A percentile compares a stretch with the other conserved stretches of the same genome.
Evolutionary conservation across 2,329 filamentous ascomycete genomes (phyloP).

Genomic region (Lachnellula hyalina): DNA sequence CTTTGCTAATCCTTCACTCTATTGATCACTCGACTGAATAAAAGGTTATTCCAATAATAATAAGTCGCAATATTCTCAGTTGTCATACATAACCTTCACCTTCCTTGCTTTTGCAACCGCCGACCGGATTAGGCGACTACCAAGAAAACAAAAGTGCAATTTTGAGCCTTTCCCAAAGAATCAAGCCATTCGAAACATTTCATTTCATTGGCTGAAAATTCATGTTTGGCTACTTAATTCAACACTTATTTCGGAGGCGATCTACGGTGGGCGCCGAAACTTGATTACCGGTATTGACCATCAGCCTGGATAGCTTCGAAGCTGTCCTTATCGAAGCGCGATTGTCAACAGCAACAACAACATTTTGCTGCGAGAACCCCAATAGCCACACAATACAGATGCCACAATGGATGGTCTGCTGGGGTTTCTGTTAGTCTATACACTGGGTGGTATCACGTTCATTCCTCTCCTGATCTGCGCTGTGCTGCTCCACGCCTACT

Average conservation of each 20-base stretch:
- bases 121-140: not conserved
- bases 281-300: not conserved
- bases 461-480: constrained; percentile 63
- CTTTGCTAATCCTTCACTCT: not conserved
- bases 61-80: not conserved
- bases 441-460: constrained; percentile 84
- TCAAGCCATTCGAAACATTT: not conserved
- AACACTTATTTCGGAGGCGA: not conserved
- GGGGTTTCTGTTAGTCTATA: constrained; percentile 67
- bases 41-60: not conserved
- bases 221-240: not conserved
- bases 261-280: not conserved
- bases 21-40: not conserved
- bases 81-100: not conserved
- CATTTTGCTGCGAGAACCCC: not conserved
- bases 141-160: not conserved
- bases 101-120: not conserved
- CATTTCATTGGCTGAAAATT: not conserved
- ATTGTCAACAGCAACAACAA: not conserved
- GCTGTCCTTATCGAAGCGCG: not conserved
- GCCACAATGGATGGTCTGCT: constrained; percentile 24
- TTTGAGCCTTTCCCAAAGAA: not conserved
- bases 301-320: not conserved
- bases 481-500: constrained; percentile 61
- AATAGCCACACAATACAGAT: constrained; percentile 3